Conservation (phyloP, 2,329 filamentous ascomycete species). For the Colletotrichum plurivorum region DNA sequence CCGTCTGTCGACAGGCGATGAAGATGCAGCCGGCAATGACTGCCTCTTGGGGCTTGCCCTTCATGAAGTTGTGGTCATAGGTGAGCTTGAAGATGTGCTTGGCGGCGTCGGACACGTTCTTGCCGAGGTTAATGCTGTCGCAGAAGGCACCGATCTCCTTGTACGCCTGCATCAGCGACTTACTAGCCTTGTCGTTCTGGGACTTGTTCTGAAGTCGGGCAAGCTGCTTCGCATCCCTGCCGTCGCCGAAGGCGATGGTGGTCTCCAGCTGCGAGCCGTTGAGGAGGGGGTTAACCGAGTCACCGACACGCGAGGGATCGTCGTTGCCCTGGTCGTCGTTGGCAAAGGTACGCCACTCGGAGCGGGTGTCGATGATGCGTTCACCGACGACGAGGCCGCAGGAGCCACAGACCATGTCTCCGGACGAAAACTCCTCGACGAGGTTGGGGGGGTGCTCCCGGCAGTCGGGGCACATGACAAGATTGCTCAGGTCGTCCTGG, state of each 20-base stretch:
- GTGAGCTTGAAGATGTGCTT: constrained; percentile 97
- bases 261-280: constrained; percentile 93
- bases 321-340: constrained; percentile 98
- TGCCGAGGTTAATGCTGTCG: constrained; percentile 86
- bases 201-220: constrained; percentile 88
- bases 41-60: constrained; percentile 93
- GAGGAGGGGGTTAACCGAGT: constrained; percentile 89
- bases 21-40: constrained; percentile 98
- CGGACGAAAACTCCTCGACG: constrained; percentile 91
- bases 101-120: constrained; percentile 87
- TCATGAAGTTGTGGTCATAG: constrained; percentile 93
- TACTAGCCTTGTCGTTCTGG: constrained; percentile 85
- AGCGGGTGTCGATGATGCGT: constrained; percentile 94
- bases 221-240: constrained; percentile 79
- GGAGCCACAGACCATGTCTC: constrained; percentile 92
- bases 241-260: constrained; percentile 86
- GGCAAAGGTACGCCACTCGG: constrained; percentile 98
- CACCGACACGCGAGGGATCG: constrained; percentile 97
- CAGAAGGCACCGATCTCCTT: constrained; percentile 91
- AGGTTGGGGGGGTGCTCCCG: constrained; percentile 92
- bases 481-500: constrained; percentile 88
- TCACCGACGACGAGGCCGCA: constrained; percentile 93
- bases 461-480: constrained; percentile 91
- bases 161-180: constrained; percentile 85
- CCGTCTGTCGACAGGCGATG: constrained; percentile 93